phyloP scores from a whole-genome alignment of 768 basidiomycete genomes.

The Suillus subalutaceus region DNA sequence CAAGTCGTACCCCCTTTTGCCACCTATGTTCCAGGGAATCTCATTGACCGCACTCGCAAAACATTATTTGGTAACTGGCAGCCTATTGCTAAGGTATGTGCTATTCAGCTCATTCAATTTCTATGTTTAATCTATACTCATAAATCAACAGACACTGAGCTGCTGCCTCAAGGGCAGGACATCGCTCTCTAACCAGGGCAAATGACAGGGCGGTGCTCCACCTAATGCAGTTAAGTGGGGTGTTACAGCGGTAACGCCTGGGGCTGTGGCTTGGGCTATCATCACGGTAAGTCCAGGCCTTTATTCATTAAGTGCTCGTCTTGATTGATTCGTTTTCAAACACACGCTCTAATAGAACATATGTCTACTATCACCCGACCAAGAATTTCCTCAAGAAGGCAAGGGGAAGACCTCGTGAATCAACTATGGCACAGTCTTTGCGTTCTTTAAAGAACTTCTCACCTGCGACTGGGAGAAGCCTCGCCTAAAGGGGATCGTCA shows the following conservation, averaged over 20 bases:
- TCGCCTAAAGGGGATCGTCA: neutral
- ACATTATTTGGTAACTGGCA: constrained; percentile 6
- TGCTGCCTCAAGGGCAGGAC: constrained; percentile 1
- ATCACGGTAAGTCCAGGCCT: neutral
- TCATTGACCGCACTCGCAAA: neutral
- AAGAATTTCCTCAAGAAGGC: constrained; percentile 2
- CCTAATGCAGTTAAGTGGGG: constrained; percentile 2
- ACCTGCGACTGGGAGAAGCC: constrained; percentile 3
- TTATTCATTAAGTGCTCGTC: neutral
- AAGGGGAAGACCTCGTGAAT: constrained; percentile 5
- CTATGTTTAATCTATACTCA: too few species aligned
- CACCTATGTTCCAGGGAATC: constrained; percentile 5
- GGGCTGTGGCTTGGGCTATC: constrained; percentile 7
- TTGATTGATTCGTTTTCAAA: neutral
- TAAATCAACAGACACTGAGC: neutral
- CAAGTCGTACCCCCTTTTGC: neutral
- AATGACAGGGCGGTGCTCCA: neutral
- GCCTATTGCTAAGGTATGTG: constrained; percentile 3
- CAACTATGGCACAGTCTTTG: neutral
- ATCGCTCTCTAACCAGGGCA: neutral
- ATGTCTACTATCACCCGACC: constrained; percentile 7
- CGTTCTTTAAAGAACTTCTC: constrained; percentile 1
- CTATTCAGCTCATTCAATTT: neutral
- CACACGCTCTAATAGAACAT: neutral
- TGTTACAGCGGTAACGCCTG: constrained; percentile 2